These are phyloP conservation scores for Juglanconis juglandina DNA, from an alignment of 2,329 filamentous ascomycete species.

Conservation along the genomic window DNA sequence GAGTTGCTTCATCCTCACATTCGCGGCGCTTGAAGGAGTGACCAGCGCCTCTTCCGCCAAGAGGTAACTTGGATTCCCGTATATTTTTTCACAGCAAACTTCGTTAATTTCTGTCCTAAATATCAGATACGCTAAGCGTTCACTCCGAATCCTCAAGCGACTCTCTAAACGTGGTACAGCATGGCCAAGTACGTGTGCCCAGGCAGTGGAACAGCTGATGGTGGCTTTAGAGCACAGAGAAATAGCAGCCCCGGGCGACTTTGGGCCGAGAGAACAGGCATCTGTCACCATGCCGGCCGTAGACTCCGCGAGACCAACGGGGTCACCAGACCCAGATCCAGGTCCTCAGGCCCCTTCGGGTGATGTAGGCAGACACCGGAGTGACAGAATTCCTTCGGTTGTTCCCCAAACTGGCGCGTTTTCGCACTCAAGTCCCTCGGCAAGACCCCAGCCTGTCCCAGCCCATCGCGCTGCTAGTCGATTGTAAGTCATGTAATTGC, in stretches of 20 bases:
- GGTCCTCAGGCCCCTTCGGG: neutral
- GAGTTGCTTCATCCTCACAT: slow-evolving; percentile 22
- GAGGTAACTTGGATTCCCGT: slow-evolving; percentile 2
- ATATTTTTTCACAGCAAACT: neutral
- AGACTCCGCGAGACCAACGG: neutral
- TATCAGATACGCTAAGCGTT: slow-evolving; percentile 18
- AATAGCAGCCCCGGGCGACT: neutral
- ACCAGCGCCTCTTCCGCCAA: slow-evolving; percentile 17
- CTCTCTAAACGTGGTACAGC: slow-evolving; percentile 18
- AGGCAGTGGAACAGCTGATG: slow-evolving; percentile 18
- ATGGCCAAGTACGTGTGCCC: slow-evolving; percentile 20
- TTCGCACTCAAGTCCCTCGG: neutral
- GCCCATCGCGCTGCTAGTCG: neutral
- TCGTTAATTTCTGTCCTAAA: neutral
- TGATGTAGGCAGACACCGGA: neutral
- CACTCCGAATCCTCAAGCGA: slow-evolving; percentile 16
- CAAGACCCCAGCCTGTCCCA: neutral
- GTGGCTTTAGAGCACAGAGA: slow-evolving; percentile 16
- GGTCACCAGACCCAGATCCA: neutral
- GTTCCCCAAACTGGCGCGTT: neutral
- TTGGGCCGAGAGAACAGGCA: neutral
- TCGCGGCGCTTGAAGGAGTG: slow-evolving; percentile 20
- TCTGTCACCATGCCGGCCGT: neutral
- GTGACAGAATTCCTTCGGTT: neutral
- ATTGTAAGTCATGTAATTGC: neutral